A percentile compares a stretch with the other conserved stretches of the same genome.
Evolutionary conservation across 2,329 filamentous ascomycete species (phyloP).

Genomic region (Pestalotiopsis sp.): DNA sequence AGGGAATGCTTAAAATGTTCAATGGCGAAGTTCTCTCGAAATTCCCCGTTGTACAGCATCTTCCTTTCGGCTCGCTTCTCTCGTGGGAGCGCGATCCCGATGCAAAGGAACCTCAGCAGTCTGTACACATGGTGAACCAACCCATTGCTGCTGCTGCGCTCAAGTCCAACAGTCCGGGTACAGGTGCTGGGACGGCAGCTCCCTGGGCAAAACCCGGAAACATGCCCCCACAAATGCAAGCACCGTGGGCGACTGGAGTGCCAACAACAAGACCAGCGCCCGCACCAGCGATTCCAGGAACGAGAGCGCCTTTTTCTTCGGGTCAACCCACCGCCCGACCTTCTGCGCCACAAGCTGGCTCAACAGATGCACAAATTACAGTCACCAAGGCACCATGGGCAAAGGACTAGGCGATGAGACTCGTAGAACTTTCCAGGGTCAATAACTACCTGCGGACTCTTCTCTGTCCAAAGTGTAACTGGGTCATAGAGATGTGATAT

Average conservation of each 20-base stretch:
- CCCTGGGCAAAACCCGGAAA: constrained; percentile 44
- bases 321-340: constrained; percentile 17
- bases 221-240: constrained; percentile 32
- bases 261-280: constrained; percentile 13
- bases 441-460: background rate
- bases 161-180: constrained; percentile 24
- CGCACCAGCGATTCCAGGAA: background rate
- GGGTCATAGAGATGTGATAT: too few relatives aligned
- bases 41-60: constrained; percentile 98
- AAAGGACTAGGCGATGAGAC: background rate
- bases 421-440: background rate
- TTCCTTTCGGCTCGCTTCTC: constrained; percentile 79
- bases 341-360: background rate
- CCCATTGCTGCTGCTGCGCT: constrained; percentile 34
- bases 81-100: constrained; percentile 70
- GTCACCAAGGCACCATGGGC: constrained; percentile 6
- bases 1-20: constrained; percentile 99
- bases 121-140: constrained; percentile 60
- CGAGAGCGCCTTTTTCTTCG: constrained; percentile 19
- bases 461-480: background rate
- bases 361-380: constrained; percentile 4
- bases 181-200: constrained; percentile 36
- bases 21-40: constrained; percentile 95
- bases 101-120: constrained; percentile 47
- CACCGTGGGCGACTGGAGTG: constrained; percentile 22